Percentiles rank a stretch among this genome's conserved stretches.
phyloP scores from a whole-genome alignment of 345 rosid genomes.

The Syzygium jambos region DNA sequence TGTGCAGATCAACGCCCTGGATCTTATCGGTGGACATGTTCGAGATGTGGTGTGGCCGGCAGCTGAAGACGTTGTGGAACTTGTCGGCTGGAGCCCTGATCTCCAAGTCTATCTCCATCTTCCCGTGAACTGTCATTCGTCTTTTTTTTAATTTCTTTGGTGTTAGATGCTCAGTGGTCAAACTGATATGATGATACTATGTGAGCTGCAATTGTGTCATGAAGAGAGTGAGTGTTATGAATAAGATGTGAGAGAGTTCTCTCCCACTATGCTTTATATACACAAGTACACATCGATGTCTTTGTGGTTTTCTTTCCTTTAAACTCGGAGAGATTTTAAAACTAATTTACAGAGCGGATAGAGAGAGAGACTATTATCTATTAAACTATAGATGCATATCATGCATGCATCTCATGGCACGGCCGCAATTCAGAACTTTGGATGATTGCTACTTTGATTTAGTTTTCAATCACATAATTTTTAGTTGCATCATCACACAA shows the following conservation, averaged over 20 bases:
- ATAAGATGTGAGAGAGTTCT: not conserved
- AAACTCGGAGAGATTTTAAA: too few relatives aligned
- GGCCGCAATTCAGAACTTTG: not conserved
- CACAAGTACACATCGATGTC: not conserved
- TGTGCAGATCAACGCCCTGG: conserved; percentile 18
- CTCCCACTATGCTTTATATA: not conserved
- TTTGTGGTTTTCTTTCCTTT: not conserved
- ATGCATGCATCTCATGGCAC: not conserved
- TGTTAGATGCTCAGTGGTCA: not conserved
- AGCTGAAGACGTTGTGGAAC: conserved; percentile 32
- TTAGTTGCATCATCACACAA: not conserved
- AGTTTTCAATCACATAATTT: not conserved
- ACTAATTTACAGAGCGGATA: too few relatives aligned
- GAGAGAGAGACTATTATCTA: too few relatives aligned
- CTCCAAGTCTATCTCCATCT: conserved; percentile 26
- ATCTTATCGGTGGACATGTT: conserved; percentile 11
- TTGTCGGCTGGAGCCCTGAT: conserved; percentile 18
- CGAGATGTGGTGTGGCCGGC: conserved; percentile 34
- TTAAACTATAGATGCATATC: too few relatives aligned
- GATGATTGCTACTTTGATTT: too few relatives aligned
- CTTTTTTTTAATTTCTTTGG: not conserved
- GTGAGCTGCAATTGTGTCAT: not conserved
- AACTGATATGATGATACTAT: not conserved
- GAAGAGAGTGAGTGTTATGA: not conserved
- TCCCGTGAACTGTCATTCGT: conserved; percentile 8